phyloP scores from a whole-genome alignment of 768 basidiomycete genomes.

The Tulasnella sp. region DNA sequence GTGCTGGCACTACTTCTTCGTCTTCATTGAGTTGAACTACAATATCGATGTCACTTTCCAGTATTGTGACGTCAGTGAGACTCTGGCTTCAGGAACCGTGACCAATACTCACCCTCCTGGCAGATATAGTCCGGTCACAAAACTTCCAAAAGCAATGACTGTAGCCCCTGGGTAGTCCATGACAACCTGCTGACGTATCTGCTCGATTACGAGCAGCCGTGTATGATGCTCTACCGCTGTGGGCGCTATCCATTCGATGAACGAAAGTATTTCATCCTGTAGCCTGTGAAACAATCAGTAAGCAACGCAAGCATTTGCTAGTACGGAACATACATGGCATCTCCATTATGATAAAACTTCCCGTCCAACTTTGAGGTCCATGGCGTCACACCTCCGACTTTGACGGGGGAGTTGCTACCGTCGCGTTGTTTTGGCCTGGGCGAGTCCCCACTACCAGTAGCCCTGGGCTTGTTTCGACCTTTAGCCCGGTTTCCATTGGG shows the following conservation, averaged over 20 bases:
- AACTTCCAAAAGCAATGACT: conserved; percentile 83
- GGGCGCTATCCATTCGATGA: conserved; percentile 78
- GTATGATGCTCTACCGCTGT: conserved; percentile 75
- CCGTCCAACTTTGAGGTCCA: too few species aligned
- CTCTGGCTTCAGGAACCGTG: background rate
- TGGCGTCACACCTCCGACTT: too few species aligned
- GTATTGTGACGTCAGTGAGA: background rate
- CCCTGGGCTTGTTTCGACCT: too few species aligned
- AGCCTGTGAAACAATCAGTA: too few species aligned
- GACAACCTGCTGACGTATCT: conserved; percentile 53
- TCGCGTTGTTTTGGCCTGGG: too few species aligned
- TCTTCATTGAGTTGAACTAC: conserved; percentile 77
- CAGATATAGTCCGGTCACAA: conserved; percentile 84
- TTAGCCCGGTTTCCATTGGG: too few species aligned
- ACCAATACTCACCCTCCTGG: conserved; percentile 79
- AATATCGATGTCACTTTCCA: conserved; percentile 78
- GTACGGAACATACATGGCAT: too few species aligned
- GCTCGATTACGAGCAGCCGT: conserved; percentile 54
- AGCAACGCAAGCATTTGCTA: too few species aligned
- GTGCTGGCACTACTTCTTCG: conserved; percentile 53
- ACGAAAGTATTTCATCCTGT: conserved; percentile 75
- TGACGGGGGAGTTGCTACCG: too few species aligned
- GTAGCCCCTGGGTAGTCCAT: conserved; percentile 63
- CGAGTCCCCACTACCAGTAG: too few species aligned
- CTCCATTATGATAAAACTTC: too few species aligned